A percentile compares a stretch with the other conserved stretches of the same genome.
Conservation (phyloP, 2,329 filamentous ascomycete genomes). For the Delphinella strobiligena region DNA sequence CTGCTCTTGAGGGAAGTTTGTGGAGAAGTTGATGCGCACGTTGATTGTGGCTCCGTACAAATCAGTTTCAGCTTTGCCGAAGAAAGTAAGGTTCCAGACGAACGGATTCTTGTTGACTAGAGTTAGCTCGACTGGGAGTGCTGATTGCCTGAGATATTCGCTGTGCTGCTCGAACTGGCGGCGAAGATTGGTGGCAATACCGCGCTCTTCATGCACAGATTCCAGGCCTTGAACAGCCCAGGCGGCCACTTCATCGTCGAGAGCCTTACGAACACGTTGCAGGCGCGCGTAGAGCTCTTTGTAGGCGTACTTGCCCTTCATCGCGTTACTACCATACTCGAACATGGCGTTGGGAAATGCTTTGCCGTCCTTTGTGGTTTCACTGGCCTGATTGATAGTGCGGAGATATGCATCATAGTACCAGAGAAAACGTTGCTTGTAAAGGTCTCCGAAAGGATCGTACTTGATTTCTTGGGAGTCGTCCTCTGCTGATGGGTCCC, state of each 20-base stretch:
- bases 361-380: conserved; percentile 50
- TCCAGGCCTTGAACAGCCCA: conserved; percentile 59
- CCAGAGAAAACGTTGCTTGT: conserved; percentile 89
- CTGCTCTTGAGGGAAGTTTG: conserved; percentile 77
- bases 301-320: conserved; percentile 83
- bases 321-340: conserved; percentile 62
- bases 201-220: conserved; percentile 39
- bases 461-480: conserved; percentile 48
- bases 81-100: conserved; percentile 77
- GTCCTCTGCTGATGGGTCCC: conserved; percentile 20
- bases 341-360: conserved; percentile 78
- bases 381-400: conserved; percentile 51
- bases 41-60: conserved; percentile 84
- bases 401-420: conserved; percentile 81
- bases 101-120: conserved; percentile 78
- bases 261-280: conserved; percentile 51
- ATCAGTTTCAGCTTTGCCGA: conserved; percentile 84
- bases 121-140: conserved; percentile 59
- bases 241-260: conserved; percentile 57
- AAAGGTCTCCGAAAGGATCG: conserved; percentile 80
- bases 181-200: conserved; percentile 69
- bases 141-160: conserved; percentile 56
- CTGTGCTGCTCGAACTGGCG: conserved; percentile 76
- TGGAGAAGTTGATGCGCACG: conserved; percentile 68
- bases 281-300: conserved; percentile 59